These are phyloP conservation scores for Emmonsiellopsis sp. DNA, from an alignment of 2,329 filamentous ascomycete species.

Conservation along the genomic window DNA sequence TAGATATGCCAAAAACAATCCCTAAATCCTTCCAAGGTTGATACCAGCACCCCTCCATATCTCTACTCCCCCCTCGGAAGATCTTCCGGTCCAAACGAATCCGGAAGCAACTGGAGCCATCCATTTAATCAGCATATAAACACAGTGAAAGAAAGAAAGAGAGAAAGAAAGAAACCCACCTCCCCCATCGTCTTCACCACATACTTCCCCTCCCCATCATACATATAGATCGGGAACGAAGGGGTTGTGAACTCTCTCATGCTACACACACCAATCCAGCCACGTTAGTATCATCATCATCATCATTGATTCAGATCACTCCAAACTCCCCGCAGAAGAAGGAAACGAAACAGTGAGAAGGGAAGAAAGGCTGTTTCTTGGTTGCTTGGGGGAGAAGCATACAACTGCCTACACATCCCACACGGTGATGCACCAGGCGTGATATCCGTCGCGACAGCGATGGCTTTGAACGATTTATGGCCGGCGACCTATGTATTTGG, in stretches of 20 bases:
- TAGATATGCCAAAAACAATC: no score
- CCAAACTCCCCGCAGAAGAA: no score
- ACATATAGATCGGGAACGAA: slow-evolving; percentile 80
- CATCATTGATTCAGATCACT: background rate
- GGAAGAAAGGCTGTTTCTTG: background rate
- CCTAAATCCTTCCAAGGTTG: no score
- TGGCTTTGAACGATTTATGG: slow-evolving; percentile 57
- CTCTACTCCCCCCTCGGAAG: slow-evolving; percentile 27
- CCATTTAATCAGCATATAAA: background rate
- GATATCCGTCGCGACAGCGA: slow-evolving; percentile 80
- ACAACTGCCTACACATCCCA: slow-evolving; percentile 95
- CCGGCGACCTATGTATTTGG: slow-evolving; percentile 38
- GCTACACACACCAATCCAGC: slow-evolving; percentile 12
- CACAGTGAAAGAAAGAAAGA: background rate
- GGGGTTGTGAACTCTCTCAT: slow-evolving; percentile 67
- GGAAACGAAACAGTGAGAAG: background rate
- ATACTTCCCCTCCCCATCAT: slow-evolving; percentile 67
- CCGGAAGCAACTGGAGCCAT: slow-evolving; percentile 49
- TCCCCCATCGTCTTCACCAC: slow-evolving; percentile 29
- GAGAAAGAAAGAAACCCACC: slow-evolving; percentile 18
- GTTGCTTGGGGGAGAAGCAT: slow-evolving; percentile 11
- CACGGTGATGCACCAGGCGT: slow-evolving; percentile 62
- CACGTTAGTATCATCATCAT: background rate
- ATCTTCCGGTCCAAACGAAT: slow-evolving; percentile 59
- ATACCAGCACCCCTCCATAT: no score